These are phyloP conservation scores for Platanthera guangdongensis DNA, from an alignment of 106 monocot species.

Conservation along the genomic window DNA sequence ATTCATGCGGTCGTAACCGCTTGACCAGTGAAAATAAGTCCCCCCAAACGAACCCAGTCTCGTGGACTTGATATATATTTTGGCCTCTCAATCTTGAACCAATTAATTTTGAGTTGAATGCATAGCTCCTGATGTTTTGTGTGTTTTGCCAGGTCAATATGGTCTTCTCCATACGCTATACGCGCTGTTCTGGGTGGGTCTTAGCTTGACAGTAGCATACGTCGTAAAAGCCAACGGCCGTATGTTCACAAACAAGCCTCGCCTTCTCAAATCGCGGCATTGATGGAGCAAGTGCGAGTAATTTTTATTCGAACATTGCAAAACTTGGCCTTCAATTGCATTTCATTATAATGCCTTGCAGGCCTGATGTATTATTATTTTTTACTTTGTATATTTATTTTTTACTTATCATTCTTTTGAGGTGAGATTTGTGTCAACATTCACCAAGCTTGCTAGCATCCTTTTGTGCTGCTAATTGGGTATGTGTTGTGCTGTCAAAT, in stretches of 20 bases:
- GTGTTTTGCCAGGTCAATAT: constrained; percentile 38
- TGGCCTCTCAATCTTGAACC: too few species aligned
- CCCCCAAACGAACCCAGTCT: too few species aligned
- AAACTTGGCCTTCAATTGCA: neutral
- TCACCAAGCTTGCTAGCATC: too few species aligned
- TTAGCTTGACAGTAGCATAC: constrained; percentile 44
- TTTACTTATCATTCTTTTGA: neutral
- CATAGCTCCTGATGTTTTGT: neutral
- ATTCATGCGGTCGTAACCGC: too few species aligned
- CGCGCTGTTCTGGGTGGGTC: constrained; percentile 53
- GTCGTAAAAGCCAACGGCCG: constrained; percentile 71
- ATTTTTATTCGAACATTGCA: neutral
- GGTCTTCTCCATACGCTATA: constrained; percentile 43
- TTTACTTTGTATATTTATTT: neutral
- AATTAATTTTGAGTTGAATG: too few species aligned
- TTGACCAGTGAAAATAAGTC: too few species aligned
- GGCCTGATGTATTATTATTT: neutral
- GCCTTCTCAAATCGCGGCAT: constrained; percentile 43
- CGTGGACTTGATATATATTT: too few species aligned
- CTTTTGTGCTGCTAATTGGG: too few species aligned
- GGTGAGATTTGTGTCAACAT: neutral
- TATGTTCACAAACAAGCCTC: constrained; percentile 67
- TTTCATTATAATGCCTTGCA: neutral
- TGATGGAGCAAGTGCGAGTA: constrained; percentile 3
- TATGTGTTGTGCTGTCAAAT: too few species aligned